A percentile compares a stretch with the other conserved stretches of the same genome.
These are phyloP conservation scores for Hericium rajendrae DNA, from an alignment of 768 basidiomycete genomes.

Conservation along the genomic window DNA sequence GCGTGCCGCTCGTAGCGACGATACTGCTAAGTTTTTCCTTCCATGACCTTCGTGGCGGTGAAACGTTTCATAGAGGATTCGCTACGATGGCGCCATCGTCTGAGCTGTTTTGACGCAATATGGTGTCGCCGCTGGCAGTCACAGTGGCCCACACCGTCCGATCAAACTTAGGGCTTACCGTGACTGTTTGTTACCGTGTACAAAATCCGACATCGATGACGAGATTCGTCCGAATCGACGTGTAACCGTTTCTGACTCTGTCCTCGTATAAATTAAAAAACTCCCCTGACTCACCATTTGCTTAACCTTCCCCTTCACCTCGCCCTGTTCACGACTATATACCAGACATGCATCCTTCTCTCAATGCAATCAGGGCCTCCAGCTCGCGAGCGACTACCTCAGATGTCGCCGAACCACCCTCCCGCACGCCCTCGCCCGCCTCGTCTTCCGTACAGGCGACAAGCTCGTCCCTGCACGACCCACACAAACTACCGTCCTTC, in stretches of 20 bases:
- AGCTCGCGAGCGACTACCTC: background rate
- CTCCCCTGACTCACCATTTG: background rate
- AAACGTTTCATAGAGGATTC: background rate
- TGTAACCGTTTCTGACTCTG: background rate
- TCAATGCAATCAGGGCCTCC: background rate
- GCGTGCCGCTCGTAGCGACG: too few relatives aligned
- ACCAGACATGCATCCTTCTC: background rate
- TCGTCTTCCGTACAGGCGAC: background rate
- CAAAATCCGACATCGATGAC: background rate
- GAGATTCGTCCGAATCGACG: background rate
- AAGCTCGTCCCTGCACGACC: constrained; percentile 28
- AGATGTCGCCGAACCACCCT: background rate
- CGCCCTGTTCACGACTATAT: too few relatives aligned
- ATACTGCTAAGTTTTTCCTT: too few relatives aligned
- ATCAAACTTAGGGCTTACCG: too few relatives aligned
- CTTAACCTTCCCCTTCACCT: background rate
- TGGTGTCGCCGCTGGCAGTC: constrained; percentile 2
- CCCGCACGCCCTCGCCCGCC: background rate
- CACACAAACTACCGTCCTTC: constrained; percentile 49
- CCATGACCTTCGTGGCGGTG: too few relatives aligned
- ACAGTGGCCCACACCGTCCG: background rate
- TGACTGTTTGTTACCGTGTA: too few relatives aligned
- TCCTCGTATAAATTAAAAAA: background rate
- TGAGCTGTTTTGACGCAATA: constrained; percentile 11
- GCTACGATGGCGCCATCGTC: constrained; percentile 7